Conservation (phyloP, 2,329 filamentous ascomycete genomes). For the Colletotrichum chlorophyti region DNA sequence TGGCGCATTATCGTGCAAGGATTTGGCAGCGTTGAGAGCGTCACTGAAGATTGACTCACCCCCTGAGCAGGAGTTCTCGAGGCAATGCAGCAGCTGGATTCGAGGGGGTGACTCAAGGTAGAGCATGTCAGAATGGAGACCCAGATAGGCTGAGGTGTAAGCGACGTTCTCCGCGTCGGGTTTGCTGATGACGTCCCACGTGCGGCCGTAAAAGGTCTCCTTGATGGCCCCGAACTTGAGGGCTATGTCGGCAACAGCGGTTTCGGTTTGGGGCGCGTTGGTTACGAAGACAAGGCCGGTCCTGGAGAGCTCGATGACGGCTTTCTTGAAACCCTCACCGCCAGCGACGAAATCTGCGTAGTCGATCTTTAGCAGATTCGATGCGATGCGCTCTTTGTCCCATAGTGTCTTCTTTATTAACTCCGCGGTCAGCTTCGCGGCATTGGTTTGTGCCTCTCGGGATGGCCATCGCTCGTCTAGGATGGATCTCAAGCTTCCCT, state of each 20-base stretch:
- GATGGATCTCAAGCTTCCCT: slow-evolving; percentile 31
- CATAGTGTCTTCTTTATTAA: no score
- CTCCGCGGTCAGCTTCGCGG: no score
- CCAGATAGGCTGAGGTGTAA: slow-evolving; percentile 82
- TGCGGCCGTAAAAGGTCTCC: slow-evolving; percentile 89
- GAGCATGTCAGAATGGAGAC: slow-evolving; percentile 91
- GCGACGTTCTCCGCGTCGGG: slow-evolving; percentile 89
- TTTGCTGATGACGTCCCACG: slow-evolving; percentile 87
- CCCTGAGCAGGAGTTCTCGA: slow-evolving; percentile 79
- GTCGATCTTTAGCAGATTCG: slow-evolving; percentile 63
- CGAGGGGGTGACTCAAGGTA: slow-evolving; percentile 83
- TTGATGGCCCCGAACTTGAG: slow-evolving; percentile 78
- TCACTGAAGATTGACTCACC: slow-evolving; percentile 90
- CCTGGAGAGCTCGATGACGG: slow-evolving; percentile 66
- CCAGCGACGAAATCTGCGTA: slow-evolving; percentile 75
- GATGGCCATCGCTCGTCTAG: no score
- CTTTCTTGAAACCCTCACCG: slow-evolving; percentile 63
- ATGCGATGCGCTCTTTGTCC: slow-evolving; percentile 44
- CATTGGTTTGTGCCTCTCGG: no score
- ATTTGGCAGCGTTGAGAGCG: slow-evolving; percentile 65
- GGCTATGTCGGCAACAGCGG: slow-evolving; percentile 72
- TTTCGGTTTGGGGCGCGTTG: slow-evolving; percentile 72
- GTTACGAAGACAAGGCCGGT: slow-evolving; percentile 81
- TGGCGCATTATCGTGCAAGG: slow-evolving; percentile 38
- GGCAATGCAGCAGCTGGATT: slow-evolving; percentile 87